Conservation (phyloP, 345 rosid species). For the Chamaenerion angustifolium region DNA sequence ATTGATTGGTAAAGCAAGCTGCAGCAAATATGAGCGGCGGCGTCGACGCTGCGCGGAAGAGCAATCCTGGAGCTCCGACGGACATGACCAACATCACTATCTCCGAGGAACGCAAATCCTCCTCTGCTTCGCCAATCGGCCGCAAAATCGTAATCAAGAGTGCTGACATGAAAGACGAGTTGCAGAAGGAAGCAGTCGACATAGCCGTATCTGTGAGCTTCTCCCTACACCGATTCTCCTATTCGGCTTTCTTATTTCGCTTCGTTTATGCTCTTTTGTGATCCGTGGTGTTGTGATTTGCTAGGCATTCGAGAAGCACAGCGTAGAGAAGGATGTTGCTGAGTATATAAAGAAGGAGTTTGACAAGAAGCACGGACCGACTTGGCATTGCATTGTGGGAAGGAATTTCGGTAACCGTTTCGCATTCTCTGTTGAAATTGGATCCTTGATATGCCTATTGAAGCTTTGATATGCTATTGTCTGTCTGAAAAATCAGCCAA, state of each 20-base stretch:
- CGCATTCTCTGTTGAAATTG: slow-evolving; percentile 1
- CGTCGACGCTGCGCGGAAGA: slow-evolving; percentile 34
- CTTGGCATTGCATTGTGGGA: slow-evolving; percentile 99
- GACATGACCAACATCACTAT: slow-evolving; percentile 16
- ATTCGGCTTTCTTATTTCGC: too few relatives aligned
- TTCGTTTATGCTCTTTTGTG: too few relatives aligned
- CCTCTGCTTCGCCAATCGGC: slow-evolving; percentile 23
- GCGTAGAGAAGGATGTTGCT: slow-evolving; percentile 89
- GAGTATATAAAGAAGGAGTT: slow-evolving; percentile 95
- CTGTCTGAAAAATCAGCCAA: too few relatives aligned
- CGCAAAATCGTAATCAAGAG: slow-evolving; percentile 63
- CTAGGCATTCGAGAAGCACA: slow-evolving; percentile 68
- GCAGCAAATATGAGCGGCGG: slow-evolving; percentile 34
- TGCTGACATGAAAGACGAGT: slow-evolving; percentile 91
- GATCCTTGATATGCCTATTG: too few relatives aligned
- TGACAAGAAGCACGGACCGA: slow-evolving; percentile 79
- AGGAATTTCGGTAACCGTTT: slow-evolving; percentile 73
- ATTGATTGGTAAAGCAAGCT: too few relatives aligned
- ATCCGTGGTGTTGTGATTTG: too few relatives aligned
- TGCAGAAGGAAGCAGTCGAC: slow-evolving; percentile 81
- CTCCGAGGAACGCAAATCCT: slow-evolving; percentile 43
- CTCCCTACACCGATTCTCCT: background rate
- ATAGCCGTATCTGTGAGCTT: slow-evolving; percentile 55
- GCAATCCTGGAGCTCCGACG: slow-evolving; percentile 24
- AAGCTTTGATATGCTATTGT: background rate